These are phyloP conservation scores for Atalantia buxifolia DNA, from an alignment of 345 rosid genomes.

Conservation along the genomic window DNA sequence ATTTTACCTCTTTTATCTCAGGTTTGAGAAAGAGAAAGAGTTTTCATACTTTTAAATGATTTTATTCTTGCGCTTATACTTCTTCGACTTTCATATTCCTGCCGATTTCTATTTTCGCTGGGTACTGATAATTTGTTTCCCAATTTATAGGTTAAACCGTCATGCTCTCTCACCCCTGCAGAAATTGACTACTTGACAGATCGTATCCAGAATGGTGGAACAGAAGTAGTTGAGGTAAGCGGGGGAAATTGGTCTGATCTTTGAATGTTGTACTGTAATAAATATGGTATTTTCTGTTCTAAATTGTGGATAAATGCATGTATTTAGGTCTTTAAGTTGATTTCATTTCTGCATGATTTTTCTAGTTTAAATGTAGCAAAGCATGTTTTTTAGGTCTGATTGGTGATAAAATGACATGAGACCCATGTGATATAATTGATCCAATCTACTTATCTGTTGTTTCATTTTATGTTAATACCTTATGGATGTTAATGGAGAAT, in stretches of 20 bases:
- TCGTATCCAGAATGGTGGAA: slow-evolving; percentile 98
- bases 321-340: neutral
- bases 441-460: neutral
- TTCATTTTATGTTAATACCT: neutral
- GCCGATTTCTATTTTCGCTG: neutral
- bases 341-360: neutral
- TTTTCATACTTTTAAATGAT: neutral
- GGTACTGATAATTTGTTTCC: neutral
- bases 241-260: neutral
- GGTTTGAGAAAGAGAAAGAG: slow-evolving; percentile 32
- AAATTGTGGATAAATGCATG: neutral
- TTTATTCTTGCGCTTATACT: neutral
- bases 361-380: neutral
- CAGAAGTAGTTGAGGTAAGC: slow-evolving; percentile 94
- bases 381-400: neutral
- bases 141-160: slow-evolving; percentile 67
- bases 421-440: too few species aligned
- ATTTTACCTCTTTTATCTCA: slow-evolving; percentile 79
- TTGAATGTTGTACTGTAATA: neutral
- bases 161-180: slow-evolving; percentile 68
- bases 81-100: neutral
- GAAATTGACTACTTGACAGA: slow-evolving; percentile 81
- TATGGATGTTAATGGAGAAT: neutral
- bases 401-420: neutral
- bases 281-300: neutral